Percentiles rank a stretch among this genome's conserved stretches.
phyloP scores from a whole-genome alignment of 768 basidiomycete species.

The Suillus spraguei region DNA sequence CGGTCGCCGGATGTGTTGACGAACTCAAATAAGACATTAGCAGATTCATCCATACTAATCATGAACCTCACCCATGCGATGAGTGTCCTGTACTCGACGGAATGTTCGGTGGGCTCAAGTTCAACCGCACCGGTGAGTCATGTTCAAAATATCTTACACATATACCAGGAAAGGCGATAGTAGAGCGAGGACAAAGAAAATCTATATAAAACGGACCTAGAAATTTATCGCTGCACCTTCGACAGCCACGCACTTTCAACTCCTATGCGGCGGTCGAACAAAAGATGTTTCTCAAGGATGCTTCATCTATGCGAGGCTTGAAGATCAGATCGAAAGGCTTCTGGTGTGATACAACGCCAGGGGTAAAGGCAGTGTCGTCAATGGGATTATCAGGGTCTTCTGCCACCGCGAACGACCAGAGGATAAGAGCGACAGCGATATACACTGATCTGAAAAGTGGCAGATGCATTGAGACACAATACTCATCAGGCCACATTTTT shows the following conservation, averaged over 20 bases:
- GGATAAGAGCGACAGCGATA: slow-evolving; percentile 59
- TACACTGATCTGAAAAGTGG: slow-evolving; percentile 51
- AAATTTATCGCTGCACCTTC: neutral
- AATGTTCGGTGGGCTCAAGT: no score
- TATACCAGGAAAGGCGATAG: neutral
- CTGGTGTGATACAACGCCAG: slow-evolving; percentile 65
- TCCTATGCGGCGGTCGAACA: neutral
- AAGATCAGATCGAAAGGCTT: slow-evolving; percentile 59
- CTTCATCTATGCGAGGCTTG: slow-evolving; percentile 39
- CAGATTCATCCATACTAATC: no score
- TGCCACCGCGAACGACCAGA: slow-evolving; percentile 63
- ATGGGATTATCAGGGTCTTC: slow-evolving; percentile 54
- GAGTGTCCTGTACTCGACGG: no score
- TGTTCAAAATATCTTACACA: neutral
- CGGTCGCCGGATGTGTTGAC: no score
- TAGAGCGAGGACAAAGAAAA: no score
- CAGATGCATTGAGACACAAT: neutral
- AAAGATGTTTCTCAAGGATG: slow-evolving; percentile 11
- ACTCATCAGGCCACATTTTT: neutral
- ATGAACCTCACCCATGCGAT: no score
- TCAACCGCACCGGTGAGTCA: neutral
- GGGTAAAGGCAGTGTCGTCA: slow-evolving; percentile 62
- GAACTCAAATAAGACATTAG: no score
- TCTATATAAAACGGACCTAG: neutral
- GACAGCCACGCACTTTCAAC: neutral